These are phyloP conservation scores for Cicer cuneatum DNA, from an alignment of 306 rosid genomes.

Conservation along the genomic window DNA sequence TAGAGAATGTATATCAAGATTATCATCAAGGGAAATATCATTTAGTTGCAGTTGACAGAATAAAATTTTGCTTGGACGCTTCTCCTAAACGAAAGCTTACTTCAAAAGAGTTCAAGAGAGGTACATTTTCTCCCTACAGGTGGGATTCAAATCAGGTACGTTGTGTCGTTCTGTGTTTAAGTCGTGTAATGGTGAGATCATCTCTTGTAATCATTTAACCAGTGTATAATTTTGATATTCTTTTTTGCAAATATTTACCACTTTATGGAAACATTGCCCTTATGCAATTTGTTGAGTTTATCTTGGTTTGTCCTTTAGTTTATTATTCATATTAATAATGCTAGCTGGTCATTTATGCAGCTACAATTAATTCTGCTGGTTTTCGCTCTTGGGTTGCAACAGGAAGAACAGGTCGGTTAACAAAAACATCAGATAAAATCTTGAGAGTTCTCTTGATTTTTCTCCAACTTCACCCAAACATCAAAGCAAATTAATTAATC, in stretches of 20 bases:
- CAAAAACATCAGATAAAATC: too few species aligned
- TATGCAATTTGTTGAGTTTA: slow-evolving; percentile 16
- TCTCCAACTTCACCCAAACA: slow-evolving; percentile 28
- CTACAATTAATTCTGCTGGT: slow-evolving; percentile 51
- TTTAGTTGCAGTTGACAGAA: slow-evolving; percentile 56
- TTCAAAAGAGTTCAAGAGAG: slow-evolving; percentile 62
- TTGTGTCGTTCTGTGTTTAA: neutral
- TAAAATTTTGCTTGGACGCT: slow-evolving; percentile 77
- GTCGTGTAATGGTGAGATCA: neutral
- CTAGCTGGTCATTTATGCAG: slow-evolving; percentile 57
- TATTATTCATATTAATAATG: slow-evolving; percentile 37
- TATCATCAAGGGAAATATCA: too few species aligned
- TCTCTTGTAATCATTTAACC: neutral
- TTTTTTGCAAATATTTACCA: slow-evolving; percentile 11
- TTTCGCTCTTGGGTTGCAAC: slow-evolving; percentile 86
- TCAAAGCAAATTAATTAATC: slow-evolving; percentile 5
- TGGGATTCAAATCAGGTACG: slow-evolving; percentile 80
- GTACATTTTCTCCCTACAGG: slow-evolving; percentile 72
- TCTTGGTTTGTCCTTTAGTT: slow-evolving; percentile 17
- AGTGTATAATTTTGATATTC: neutral
- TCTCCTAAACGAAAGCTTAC: slow-evolving; percentile 69
- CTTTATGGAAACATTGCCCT: slow-evolving; percentile 5
- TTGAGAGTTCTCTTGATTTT: slow-evolving; percentile 28
- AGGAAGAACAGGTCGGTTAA: slow-evolving; percentile 77
- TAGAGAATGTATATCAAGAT: slow-evolving; percentile 47